These are phyloP conservation scores for Cucumis hystrix DNA, from an alignment of 306 rosid genomes.

Conservation along the genomic window DNA sequence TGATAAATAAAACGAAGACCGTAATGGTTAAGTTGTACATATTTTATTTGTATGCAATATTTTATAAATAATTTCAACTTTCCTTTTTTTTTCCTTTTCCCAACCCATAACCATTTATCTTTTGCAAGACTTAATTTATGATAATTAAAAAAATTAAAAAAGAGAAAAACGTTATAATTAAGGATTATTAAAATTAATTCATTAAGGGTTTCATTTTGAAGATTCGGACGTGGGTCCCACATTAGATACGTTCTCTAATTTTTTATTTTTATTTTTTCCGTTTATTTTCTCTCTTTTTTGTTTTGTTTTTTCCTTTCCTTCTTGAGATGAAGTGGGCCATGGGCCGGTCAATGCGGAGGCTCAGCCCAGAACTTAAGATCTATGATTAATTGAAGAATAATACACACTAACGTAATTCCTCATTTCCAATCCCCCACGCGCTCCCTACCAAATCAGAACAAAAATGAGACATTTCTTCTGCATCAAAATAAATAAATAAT, in stretches of 20 bases:
- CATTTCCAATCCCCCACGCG: neutral
- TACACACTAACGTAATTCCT: neutral
- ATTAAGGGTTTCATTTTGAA: neutral
- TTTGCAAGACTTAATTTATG: too few relatives aligned
- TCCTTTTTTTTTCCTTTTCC: too few relatives aligned
- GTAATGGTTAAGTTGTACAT: too few relatives aligned
- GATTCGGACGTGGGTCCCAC: neutral
- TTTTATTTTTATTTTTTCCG: neutral
- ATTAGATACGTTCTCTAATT: neutral
- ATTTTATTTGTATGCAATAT: too few relatives aligned
- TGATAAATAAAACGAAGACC: too few relatives aligned
- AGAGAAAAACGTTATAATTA: neutral
- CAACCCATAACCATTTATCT: too few relatives aligned
- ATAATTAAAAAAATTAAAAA: too few relatives aligned
- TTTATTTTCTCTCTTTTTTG: neutral
- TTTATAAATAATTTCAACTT: too few relatives aligned
- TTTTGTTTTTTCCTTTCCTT: neutral
- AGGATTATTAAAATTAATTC: neutral
- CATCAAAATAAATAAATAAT: too few relatives aligned
- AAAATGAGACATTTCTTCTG: too few relatives aligned
- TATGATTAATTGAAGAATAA: neutral
- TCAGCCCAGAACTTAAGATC: conserved; percentile 4
- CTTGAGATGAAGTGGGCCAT: conserved; percentile 10
- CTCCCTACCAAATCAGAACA: neutral
- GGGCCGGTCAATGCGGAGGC: conserved; percentile 71